These are phyloP conservation scores for Melanopsichium pennsylvanicum DNA, from an alignment of 1,284 basidiomycete genomes.

Conservation along the genomic window DNA sequence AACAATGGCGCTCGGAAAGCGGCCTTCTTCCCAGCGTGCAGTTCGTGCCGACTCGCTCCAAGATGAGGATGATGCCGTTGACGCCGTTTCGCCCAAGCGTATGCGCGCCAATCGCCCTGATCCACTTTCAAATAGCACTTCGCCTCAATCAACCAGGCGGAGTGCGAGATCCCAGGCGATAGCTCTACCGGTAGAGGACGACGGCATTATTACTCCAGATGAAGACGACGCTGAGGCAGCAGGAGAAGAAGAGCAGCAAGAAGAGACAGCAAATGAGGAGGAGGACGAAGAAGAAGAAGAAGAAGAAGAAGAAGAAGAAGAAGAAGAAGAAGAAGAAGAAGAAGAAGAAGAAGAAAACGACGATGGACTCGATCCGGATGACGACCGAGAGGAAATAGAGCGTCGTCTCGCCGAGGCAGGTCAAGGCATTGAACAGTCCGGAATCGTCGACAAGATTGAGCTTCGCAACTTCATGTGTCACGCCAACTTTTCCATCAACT, in stretches of 20 bases:
- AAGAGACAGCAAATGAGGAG: constrained; percentile 5
- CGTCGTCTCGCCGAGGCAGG: constrained; percentile 21
- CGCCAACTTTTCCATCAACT: constrained; percentile 75
- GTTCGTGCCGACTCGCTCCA: constrained; percentile 8
- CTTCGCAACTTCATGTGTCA: constrained; percentile 98
- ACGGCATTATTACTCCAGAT: constrained; percentile 71
- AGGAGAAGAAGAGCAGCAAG: constrained; percentile 10
- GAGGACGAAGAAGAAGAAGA: constrained; percentile 7
- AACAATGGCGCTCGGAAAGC: constrained; percentile 29
- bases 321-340: constrained; percentile 9
- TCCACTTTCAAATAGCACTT: not conserved
- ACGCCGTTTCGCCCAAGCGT: constrained; percentile 28
- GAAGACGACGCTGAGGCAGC: constrained; percentile 9
- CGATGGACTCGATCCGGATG: constrained; percentile 25
- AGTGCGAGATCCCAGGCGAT: not conserved
- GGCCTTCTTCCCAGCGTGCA: constrained; percentile 3
- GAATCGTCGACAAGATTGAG: constrained; percentile 84
- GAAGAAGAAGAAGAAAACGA: constrained; percentile 26
- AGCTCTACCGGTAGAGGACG: constrained; percentile 58
- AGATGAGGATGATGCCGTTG: constrained; percentile 27
- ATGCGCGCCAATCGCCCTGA: constrained; percentile 9
- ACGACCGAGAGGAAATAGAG: constrained; percentile 23
- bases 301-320: constrained; percentile 14
- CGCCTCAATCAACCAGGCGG: not conserved
- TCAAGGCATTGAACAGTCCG: constrained; percentile 68